Conservation (phyloP, 2,329 filamentous ascomycete species). For the Orbilia javanica region DNA sequence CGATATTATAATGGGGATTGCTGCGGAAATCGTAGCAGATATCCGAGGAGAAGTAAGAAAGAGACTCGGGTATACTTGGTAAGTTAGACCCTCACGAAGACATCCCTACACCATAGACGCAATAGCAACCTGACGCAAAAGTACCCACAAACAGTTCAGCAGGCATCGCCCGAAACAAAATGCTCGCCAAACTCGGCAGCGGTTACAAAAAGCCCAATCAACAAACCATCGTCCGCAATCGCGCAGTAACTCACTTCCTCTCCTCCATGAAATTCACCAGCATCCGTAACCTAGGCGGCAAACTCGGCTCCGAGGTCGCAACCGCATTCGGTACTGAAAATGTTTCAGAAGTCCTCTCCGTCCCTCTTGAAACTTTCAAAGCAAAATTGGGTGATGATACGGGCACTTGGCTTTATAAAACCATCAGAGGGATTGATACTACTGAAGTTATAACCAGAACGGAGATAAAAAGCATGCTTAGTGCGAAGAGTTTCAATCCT, state of each 20-base stretch:
- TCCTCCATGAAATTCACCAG: slow-evolving; percentile 91
- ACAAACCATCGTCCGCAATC: slow-evolving; percentile 92
- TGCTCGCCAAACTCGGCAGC: slow-evolving; percentile 93
- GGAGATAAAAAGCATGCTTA: slow-evolving; percentile 97
- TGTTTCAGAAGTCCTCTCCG: slow-evolving; percentile 78
- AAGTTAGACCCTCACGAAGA: not conserved
- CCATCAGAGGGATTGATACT: slow-evolving; percentile 84
- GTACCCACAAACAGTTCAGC: slow-evolving; percentile 72
- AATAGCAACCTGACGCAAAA: not conserved
- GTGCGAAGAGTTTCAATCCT: slow-evolving; percentile 93
- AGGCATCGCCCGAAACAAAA: slow-evolving; percentile 90
- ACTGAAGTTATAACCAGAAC: slow-evolving; percentile 92
- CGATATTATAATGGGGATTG: slow-evolving; percentile 86
- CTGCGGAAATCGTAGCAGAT: slow-evolving; percentile 85
- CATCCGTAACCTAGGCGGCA: slow-evolving; percentile 93
- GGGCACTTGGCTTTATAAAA: slow-evolving; percentile 85
- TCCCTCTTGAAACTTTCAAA: slow-evolving; percentile 81
- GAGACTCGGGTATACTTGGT: slow-evolving; percentile 83
- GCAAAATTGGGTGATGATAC: slow-evolving; percentile 84
- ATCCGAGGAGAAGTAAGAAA: slow-evolving; percentile 78
- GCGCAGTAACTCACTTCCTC: slow-evolving; percentile 83
- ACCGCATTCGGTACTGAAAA: slow-evolving; percentile 84
- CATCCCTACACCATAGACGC: not conserved
- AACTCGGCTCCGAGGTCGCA: slow-evolving; percentile 87
- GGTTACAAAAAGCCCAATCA: slow-evolving; percentile 92